Percentiles rank a stretch among this genome's conserved stretches.
These are phyloP conservation scores for Exophiala xenobiotica DNA, from an alignment of 2,329 filamentous ascomycete species.

Conservation along the genomic window DNA sequence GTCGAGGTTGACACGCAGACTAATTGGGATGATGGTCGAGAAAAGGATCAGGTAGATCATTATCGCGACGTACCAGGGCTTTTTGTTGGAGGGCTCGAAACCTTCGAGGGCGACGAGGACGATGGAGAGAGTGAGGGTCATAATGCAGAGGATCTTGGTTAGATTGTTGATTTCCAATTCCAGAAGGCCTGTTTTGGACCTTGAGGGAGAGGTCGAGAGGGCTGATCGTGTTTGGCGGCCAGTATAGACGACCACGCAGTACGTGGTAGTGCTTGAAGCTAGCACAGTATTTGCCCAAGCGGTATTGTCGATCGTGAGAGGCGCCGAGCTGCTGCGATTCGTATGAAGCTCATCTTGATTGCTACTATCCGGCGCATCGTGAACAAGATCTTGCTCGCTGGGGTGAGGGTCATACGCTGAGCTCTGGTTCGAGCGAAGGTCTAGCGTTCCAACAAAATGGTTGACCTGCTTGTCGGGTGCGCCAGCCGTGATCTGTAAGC, in stretches of 20 bases:
- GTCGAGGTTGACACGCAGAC: constrained; percentile 91
- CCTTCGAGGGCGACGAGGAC: constrained; percentile 85
- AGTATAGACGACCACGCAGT: constrained; percentile 91
- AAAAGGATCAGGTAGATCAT: constrained; percentile 98
- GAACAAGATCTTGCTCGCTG: constrained; percentile 35
- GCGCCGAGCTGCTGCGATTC: constrained; percentile 56
- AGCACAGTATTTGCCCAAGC: constrained; percentile 98
- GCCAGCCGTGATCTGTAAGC: constrained; percentile 71
- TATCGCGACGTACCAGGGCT: constrained; percentile 88
- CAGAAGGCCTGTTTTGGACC: constrained; percentile 89
- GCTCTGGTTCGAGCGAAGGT: constrained; percentile 61
- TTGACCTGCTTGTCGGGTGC: constrained; percentile 94
- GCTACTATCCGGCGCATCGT: constrained; percentile 6
- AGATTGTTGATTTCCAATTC: constrained; percentile 97
- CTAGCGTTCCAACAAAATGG: constrained; percentile 87
- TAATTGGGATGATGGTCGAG: constrained; percentile 98
- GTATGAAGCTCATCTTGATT: constrained; percentile 10
- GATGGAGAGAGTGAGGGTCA: constrained; percentile 83
- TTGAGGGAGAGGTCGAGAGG: constrained; percentile 83
- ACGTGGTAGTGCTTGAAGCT: constrained; percentile 83
- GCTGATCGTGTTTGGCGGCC: constrained; percentile 92
- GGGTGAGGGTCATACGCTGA: constrained; percentile 47
- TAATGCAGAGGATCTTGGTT: constrained; percentile 89
- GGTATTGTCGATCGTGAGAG: constrained; percentile 91
- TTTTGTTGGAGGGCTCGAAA: constrained; percentile 59